These are phyloP conservation scores for Conoideocrella luteorostrata DNA, from an alignment of 2,329 filamentous ascomycete genomes.

Conservation along the genomic window DNA sequence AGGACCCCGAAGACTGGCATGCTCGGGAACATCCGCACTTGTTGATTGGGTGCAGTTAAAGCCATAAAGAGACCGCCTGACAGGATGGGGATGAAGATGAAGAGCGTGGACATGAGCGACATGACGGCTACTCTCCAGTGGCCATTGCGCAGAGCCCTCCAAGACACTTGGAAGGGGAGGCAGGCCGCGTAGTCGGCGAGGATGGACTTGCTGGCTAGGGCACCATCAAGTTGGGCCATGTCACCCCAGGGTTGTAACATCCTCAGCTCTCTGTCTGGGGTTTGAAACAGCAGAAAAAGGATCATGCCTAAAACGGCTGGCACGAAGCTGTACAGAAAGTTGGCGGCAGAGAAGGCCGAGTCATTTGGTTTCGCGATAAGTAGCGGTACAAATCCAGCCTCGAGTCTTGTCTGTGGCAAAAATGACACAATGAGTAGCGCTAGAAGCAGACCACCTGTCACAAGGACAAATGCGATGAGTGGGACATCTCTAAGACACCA, in stretches of 20 bases:
- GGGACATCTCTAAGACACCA: slow-evolving; percentile 66
- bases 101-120: slow-evolving; percentile 52
- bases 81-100: slow-evolving; percentile 59
- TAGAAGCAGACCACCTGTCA: slow-evolving; percentile 54
- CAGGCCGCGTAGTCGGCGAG: slow-evolving; percentile 66
- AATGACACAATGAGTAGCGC: slow-evolving; percentile 76
- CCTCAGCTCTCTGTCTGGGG: slow-evolving; percentile 59
- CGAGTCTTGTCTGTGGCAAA: slow-evolving; percentile 58
- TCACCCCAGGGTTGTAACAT: slow-evolving; percentile 64
- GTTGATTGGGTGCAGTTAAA: slow-evolving; percentile 46
- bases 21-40: slow-evolving; percentile 64
- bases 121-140: slow-evolving; percentile 61
- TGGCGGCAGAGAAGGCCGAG: slow-evolving; percentile 72
- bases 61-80: slow-evolving; percentile 69
- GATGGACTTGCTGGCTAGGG: slow-evolving; percentile 55
- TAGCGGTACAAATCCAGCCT: slow-evolving; percentile 64
- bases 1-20: slow-evolving; percentile 66
- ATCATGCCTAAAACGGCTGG: slow-evolving; percentile 62
- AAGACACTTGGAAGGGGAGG: slow-evolving; percentile 52
- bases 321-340: slow-evolving; percentile 80
- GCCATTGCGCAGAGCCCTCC: slow-evolving; percentile 50
- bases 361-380: slow-evolving; percentile 54
- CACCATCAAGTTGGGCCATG: slow-evolving; percentile 50
- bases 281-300: slow-evolving; percentile 60
- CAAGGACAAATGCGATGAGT: slow-evolving; percentile 59